phyloP scores from a whole-genome alignment of 768 basidiomycete species.

The Cubamyces sp. region DNA sequence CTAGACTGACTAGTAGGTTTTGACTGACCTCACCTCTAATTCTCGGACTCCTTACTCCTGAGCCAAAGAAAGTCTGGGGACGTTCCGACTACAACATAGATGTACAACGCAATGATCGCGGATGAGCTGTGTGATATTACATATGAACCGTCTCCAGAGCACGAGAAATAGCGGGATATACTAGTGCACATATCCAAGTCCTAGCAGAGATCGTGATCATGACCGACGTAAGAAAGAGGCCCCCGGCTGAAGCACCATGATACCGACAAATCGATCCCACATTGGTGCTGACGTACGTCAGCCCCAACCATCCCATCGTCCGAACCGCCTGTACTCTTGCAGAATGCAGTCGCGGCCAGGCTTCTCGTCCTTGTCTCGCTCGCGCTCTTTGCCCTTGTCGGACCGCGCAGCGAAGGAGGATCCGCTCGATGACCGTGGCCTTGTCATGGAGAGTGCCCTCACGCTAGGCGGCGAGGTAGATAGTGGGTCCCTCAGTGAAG shows the following conservation, averaged over 20 bases:
- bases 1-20: too few relatives aligned
- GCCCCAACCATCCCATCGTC: conserved; percentile 88
- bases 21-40: too few relatives aligned
- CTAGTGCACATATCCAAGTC: conserved; percentile 15
- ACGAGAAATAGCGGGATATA: conserved; percentile 9
- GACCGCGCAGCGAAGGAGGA: conserved; percentile 53
- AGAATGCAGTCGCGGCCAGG: conserved; percentile 69
- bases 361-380: conserved; percentile 59
- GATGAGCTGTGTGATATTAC: conserved; percentile 10
- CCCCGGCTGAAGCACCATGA: neutral
- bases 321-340: conserved; percentile 80
- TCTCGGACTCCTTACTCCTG: too few relatives aligned
- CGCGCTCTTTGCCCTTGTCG: conserved; percentile 63
- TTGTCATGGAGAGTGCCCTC: conserved; percentile 41
- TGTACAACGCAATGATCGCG: conserved; percentile 13
- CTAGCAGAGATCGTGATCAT: conserved; percentile 3
- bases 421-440: conserved; percentile 56
- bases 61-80: too few relatives aligned
- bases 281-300: conserved; percentile 7
- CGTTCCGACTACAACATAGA: neutral
- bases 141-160: conserved; percentile 16
- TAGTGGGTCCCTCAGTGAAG: conserved; percentile 14
- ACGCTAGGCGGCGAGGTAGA: conserved; percentile 49
- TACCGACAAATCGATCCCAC: neutral
- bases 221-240: neutral